A percentile compares a stretch with the other conserved stretches of the same genome.
These are phyloP conservation scores for Penicillium sp. DNA, from an alignment of 2,329 filamentous ascomycete species.

Conservation along the genomic window DNA sequence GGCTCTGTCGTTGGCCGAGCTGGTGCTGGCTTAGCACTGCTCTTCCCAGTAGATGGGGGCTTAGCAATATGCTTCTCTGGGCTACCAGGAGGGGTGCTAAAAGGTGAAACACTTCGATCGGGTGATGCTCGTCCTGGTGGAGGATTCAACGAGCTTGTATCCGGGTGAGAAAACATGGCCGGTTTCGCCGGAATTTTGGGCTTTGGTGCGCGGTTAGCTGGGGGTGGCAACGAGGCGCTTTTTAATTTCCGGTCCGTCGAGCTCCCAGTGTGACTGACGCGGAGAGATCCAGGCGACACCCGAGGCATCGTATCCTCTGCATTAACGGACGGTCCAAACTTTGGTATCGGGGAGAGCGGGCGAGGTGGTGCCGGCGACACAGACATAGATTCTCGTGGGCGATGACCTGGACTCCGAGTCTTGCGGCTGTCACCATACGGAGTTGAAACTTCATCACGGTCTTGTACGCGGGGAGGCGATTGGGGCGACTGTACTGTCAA, in stretches of 20 bases:
- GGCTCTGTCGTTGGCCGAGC: constrained; percentile 22
- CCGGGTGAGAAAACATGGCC: constrained; percentile 27
- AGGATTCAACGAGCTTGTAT: constrained; percentile 24
- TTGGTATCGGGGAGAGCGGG: constrained; percentile 26
- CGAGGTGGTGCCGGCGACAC: constrained; percentile 18
- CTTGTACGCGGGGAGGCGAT: constrained; percentile 33
- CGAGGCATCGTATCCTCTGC: constrained; percentile 13
- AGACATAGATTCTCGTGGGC: constrained; percentile 22
- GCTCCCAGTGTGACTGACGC: constrained; percentile 13
- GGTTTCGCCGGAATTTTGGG: constrained; percentile 53
- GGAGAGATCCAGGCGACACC: constrained; percentile 16
- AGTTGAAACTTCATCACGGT: constrained; percentile 35
- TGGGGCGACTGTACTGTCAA: constrained; percentile 39
- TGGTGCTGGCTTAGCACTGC: constrained; percentile 13
- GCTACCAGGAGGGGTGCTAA: constrained; percentile 75
- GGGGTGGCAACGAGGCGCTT: constrained; percentile 53
- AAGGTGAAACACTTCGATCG: constrained; percentile 59
- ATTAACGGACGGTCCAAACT: constrained; percentile 19
- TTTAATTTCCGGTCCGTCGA: constrained; percentile 28
- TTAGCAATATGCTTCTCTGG: constrained; percentile 49
- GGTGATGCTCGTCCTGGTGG: constrained; percentile 20
- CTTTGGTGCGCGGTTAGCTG: constrained; percentile 72
- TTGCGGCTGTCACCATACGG: constrained; percentile 55
- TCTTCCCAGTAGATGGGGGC: constrained; percentile 11
- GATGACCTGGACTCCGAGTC: constrained; percentile 21